Evolutionary conservation across 345 rosid species (phyloP).

Genomic region (Populus euphratica): DNA sequence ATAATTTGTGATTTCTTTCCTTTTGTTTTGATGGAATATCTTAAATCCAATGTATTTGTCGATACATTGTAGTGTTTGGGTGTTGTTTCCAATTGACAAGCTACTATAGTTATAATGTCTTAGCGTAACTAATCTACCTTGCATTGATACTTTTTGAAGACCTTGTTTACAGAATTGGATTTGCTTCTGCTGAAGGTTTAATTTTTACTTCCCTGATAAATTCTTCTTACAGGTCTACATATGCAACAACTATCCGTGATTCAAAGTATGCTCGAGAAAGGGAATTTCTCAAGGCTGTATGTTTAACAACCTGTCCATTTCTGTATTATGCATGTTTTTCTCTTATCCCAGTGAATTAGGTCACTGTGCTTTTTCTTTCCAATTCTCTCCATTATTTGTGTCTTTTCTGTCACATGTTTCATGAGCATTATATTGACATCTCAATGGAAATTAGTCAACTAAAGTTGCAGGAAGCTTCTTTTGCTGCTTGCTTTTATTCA

Average conservation of each 20-base stretch:
- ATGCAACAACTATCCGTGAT: slow-evolving; percentile 88
- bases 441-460: too few species aligned
- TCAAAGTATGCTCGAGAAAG: slow-evolving; percentile 87
- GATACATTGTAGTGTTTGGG: too few species aligned
- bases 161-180: background rate
- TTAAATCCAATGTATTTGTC: background rate
- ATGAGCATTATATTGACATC: too few species aligned
- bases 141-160: background rate
- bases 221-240: slow-evolving; percentile 60
- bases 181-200: background rate
- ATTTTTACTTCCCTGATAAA: background rate
- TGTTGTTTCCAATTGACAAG: too few species aligned
- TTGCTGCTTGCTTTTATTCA: background rate
- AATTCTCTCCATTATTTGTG: background rate
- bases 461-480: background rate
- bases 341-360: background rate
- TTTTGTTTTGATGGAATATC: background rate
- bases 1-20: background rate
- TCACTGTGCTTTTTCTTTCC: background rate
- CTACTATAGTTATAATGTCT: background rate
- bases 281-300: slow-evolving; percentile 92
- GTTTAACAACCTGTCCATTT: slow-evolving; percentile 24
- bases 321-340: slow-evolving; percentile 1
- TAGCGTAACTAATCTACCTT: background rate
- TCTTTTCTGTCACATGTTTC: background rate